Evolutionary conservation across 2,329 filamentous ascomycete species (phyloP), one percentile per base, ranked within the genome.

Genomic region (Aspergillus flavus): DNA sequence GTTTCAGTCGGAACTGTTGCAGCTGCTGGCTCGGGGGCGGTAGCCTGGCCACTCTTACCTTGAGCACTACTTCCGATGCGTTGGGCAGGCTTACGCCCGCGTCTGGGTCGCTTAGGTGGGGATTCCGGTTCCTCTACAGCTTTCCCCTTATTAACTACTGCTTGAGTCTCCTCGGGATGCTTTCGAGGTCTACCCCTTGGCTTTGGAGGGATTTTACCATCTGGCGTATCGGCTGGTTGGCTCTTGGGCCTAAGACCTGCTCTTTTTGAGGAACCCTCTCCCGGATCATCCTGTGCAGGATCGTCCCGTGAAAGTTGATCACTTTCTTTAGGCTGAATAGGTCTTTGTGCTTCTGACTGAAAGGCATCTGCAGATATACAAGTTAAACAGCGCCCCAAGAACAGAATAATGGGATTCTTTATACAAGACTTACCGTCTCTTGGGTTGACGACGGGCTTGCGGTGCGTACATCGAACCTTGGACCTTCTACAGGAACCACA

Each of bases 401-500:
- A 26, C 2, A 26, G 21, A n/a, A 21, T 12, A 6, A 11, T 6
- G 14, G 6, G 11, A 19, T 10, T 19, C 4, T 23, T 6, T 23
- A 23, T n/a, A 10, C 14, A n/a, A 5, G 10, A 26, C 34, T 28
- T 39, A 46, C 50, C 61, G 53, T 23, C 61, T 43, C 39, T 59
- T 56, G 39, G 39, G 45, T 39, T 14, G 1, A 19, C n/a, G 1
- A 59, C 46, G 26, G 53, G 34, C 9, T 54, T 63, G 53, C 68
- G 67, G 48, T 75, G 73, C 14, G 32, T 61, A 64, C 73, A 75
- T 39, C 70, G 69, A 63, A 69, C 68, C 68, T 74, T 75, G 59
- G 65, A 68, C 46, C 45, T 64, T 21, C 66, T 70, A 58, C 73
- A 75, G 9, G 58, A 48, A 19, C 26, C 56, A 57, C 73, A 75